Conservation (phyloP, 305 asterid genomes). For the Striga hermonthica region DNA sequence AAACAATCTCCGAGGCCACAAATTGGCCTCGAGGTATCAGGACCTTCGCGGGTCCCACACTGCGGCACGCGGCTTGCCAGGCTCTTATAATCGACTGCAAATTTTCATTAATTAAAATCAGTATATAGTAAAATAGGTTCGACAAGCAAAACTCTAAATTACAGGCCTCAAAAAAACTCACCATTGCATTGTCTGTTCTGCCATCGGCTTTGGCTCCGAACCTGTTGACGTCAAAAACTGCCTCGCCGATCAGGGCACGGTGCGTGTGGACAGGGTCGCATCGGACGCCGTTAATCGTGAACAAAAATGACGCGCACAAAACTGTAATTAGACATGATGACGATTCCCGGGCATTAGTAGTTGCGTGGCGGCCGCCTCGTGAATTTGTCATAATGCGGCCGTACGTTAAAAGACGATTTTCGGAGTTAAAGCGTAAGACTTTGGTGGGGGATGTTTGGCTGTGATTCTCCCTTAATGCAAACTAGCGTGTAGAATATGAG, state of each 20-base stretch:
- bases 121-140: neutral
- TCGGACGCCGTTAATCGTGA: neutral
- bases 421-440: neutral
- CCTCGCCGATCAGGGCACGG: slow-evolving; percentile 25
- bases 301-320: slow-evolving; percentile 23
- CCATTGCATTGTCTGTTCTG: slow-evolving; percentile 32
- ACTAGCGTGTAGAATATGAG: neutral
- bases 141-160: no score
- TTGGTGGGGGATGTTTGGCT: neutral
- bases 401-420: slow-evolving; percentile 22
- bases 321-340: neutral
- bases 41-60: slow-evolving; percentile 41
- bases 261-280: slow-evolving; percentile 18
- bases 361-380: slow-evolving; percentile 22
- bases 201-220: slow-evolving; percentile 42
- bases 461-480: neutral
- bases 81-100: slow-evolving; percentile 46
- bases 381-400: slow-evolving; percentile 27
- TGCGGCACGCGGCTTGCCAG: slow-evolving; percentile 60
- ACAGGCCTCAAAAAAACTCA: no score
- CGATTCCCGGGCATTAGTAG: neutral
- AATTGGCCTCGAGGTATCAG: slow-evolving; percentile 49
- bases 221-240: slow-evolving; percentile 38
- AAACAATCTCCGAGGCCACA: slow-evolving; percentile 40
- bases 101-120: neutral